These are phyloP conservation scores for Ascochyta viciae-villosae DNA, from an alignment of 2,329 filamentous ascomycete genomes.

Conservation along the genomic window DNA sequence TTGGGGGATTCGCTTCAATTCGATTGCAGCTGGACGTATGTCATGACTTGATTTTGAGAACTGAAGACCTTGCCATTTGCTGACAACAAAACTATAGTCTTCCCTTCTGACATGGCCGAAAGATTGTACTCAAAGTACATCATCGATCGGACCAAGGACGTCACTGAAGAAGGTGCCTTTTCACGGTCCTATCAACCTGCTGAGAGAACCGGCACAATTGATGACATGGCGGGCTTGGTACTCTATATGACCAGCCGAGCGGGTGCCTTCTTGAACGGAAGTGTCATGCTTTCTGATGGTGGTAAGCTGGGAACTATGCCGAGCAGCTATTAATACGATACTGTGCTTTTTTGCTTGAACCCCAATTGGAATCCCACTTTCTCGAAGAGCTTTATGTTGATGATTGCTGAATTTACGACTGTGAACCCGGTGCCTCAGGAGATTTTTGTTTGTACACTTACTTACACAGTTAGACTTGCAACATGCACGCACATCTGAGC, in stretches of 20 bases:
- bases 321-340: not conserved
- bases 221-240: not conserved
- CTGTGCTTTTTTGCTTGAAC: too few relatives aligned
- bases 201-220: not conserved
- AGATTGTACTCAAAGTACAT: not conserved
- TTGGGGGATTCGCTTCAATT: not conserved
- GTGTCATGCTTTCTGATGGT: not conserved
- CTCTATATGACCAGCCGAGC: not conserved
- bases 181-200: not conserved
- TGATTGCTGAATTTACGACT: too few relatives aligned
- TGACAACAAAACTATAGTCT: not conserved
- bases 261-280: not conserved
- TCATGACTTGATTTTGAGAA: not conserved
- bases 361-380: too few relatives aligned
- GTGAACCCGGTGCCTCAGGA: too few relatives aligned
- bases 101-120: not conserved
- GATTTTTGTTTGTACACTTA: too few relatives aligned
- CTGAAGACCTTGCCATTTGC: not conserved
- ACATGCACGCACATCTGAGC: too few relatives aligned
- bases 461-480: too few relatives aligned
- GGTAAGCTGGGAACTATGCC: not conserved
- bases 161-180: not conserved
- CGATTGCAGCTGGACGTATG: not conserved
- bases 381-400: too few relatives aligned
- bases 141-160: not conserved